Conservation (phyloP, 192 early-diverging fungal species). For the Entomortierella beljakovae region DNA sequence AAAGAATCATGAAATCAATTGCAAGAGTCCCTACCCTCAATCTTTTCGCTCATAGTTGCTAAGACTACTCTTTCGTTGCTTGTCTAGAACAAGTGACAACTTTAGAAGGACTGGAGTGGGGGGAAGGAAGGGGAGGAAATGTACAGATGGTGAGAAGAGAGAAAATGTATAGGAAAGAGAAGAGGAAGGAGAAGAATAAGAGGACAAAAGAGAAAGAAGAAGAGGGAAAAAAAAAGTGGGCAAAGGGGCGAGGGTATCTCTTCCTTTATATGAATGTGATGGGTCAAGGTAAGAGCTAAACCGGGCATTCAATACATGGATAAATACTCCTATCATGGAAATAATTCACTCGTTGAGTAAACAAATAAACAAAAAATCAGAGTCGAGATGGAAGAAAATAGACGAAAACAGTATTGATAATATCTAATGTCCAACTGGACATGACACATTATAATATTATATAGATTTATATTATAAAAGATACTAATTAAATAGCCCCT, state of each 20-base stretch:
- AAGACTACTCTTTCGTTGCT: constrained; percentile 1
- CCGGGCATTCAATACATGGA: neutral
- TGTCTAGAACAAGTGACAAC: constrained; percentile 9
- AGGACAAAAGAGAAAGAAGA: neutral
- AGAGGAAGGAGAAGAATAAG: neutral
- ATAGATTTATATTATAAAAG: too few species aligned
- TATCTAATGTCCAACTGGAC: neutral
- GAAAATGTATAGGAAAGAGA: neutral
- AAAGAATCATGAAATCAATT: neutral
- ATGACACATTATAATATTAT: too few species aligned
- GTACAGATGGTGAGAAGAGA: neutral
- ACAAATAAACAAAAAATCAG: neutral
- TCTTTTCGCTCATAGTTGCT: constrained; percentile 38
- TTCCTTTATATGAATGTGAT: constrained; percentile 3
- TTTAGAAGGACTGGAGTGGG: neutral
- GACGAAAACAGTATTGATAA: neutral
- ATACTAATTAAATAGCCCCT: too few species aligned
- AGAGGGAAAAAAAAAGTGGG: constrained; percentile 1
- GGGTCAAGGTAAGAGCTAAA: neutral
- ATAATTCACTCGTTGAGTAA: neutral
- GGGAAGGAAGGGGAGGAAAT: constrained; percentile 3
- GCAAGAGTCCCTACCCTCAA: constrained; percentile 25
- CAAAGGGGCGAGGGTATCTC: neutral
- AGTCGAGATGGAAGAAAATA: neutral
- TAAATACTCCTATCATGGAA: too few species aligned